A percentile compares a stretch with the other conserved stretches of the same genome.
Conservation (phyloP, 176 grass and related monocot genomes). For the barley (Hordeum vulgare) region DNA sequence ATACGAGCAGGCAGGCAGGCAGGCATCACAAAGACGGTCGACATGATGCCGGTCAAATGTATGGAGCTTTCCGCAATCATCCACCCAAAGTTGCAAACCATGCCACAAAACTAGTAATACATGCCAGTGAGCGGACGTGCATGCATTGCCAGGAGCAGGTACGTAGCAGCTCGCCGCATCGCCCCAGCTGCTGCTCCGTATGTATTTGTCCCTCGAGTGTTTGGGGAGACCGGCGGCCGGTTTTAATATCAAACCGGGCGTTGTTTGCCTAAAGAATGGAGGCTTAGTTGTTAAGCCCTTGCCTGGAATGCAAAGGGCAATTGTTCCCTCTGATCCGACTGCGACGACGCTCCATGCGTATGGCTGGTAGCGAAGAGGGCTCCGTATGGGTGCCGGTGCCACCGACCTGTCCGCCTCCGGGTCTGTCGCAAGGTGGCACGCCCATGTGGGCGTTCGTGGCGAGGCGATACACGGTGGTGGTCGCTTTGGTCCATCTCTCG, state of each 20-base stretch:
- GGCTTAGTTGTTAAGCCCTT: background rate
- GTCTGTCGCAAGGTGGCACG: background rate
- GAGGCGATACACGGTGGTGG: background rate
- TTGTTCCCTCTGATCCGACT: slow-evolving; percentile 11
- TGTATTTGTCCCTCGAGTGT: background rate
- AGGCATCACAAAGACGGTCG: background rate
- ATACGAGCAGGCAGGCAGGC: background rate
- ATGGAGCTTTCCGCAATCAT: background rate
- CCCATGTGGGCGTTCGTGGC: slow-evolving; percentile 27
- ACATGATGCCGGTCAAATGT: slow-evolving; percentile 23
- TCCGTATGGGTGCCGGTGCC: background rate
- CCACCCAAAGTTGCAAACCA: background rate
- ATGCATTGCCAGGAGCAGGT: background rate
- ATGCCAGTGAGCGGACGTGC: background rate
- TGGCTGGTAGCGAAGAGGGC: background rate
- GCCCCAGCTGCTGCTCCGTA: background rate
- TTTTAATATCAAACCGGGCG: background rate
- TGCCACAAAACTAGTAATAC: background rate
- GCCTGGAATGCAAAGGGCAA: background rate
- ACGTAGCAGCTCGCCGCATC: background rate
- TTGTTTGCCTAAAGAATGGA: background rate
- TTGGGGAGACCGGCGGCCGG: background rate
- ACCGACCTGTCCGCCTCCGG: background rate
- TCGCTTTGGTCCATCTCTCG: background rate
- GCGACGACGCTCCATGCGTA: background rate